Evolutionary conservation across 768 basidiomycete species (phyloP).

Genomic region (Xerocomus spinulosus): DNA sequence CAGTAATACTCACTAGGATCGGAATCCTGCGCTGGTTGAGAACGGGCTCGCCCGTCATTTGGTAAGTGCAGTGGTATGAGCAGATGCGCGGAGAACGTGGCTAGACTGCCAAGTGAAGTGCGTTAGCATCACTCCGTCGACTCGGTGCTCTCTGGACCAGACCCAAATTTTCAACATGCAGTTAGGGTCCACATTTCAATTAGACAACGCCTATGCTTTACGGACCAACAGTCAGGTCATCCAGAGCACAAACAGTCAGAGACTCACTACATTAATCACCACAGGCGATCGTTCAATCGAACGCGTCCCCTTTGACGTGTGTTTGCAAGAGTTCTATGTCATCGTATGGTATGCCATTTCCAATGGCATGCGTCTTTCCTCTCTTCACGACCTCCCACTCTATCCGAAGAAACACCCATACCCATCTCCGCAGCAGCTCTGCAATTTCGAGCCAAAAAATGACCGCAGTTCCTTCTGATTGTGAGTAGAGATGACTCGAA

Average conservation of each 20-base stretch:
- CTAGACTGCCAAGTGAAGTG: too few relatives aligned
- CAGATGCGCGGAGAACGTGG: too few relatives aligned
- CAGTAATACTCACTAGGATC: too few relatives aligned
- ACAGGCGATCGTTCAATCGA: conserved; percentile 14
- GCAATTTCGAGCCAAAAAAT: conserved; percentile 91
- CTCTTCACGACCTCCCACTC: conserved; percentile 92
- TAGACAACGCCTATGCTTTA: not conserved
- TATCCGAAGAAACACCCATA: conserved; percentile 96
- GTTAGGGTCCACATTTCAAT: not conserved
- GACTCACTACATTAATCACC: conserved; percentile 12
- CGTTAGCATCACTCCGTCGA: too few relatives aligned
- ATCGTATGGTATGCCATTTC: conserved; percentile 6
- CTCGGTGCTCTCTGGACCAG: too few relatives aligned
- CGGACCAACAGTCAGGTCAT: conserved; percentile 1
- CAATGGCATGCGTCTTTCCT: conserved; percentile 14
- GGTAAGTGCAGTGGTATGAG: too few relatives aligned
- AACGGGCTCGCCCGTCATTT: too few relatives aligned
- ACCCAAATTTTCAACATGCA: not conserved
- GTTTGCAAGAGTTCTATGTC: conserved; percentile 14
- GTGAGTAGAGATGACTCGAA: conserved; percentile 77
- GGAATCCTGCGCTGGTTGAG: too few relatives aligned
- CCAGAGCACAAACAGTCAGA: not conserved
- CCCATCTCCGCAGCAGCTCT: conserved; percentile 87
- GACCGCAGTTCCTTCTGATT: conserved; percentile 70
- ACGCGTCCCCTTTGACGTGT: conserved; percentile 10